phyloP scores from a whole-genome alignment of 2,329 filamentous ascomycete genomes.

The Ophiostoma pallidulum region DNA sequence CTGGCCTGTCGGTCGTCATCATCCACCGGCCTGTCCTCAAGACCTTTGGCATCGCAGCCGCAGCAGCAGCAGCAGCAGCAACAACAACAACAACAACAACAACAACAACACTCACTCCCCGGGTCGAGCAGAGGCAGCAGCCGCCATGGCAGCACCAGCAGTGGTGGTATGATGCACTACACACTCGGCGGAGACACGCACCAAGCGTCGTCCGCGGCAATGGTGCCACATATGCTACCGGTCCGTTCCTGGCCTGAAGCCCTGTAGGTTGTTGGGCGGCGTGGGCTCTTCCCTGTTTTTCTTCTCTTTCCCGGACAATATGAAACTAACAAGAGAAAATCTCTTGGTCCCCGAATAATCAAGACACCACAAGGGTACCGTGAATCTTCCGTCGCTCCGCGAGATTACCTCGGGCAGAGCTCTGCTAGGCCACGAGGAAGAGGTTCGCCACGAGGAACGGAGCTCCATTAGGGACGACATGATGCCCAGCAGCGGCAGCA shows the following conservation, averaged over 20 bases:
- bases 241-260: constrained; percentile 16
- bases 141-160: constrained; percentile 5
- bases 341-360: no score
- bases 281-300: not conserved
- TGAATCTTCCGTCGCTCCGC: constrained; percentile 14
- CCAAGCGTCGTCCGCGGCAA: not conserved
- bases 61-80: not conserved
- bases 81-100: constrained; percentile 3
- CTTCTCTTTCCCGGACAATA: not conserved
- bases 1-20: constrained; percentile 1
- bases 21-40: no score
- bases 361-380: constrained; percentile 3
- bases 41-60: no score
- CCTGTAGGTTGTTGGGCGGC: constrained; percentile 14
- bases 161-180: no score
- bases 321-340: not conserved
- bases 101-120: not conserved
- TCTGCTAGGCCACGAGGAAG: constrained; percentile 11
- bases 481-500: not conserved
- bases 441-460: constrained; percentile 6
- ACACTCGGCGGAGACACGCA: constrained; percentile 5
- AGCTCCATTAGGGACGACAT: not conserved
- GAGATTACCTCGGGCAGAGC: constrained; percentile 11
- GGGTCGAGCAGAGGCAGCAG: not conserved
- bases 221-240: constrained; percentile 12